A percentile compares a stretch with the other conserved stretches of the same genome.
phyloP scores from a whole-genome alignment of 148 eudicot species.

The Camellia sinensis region DNA sequence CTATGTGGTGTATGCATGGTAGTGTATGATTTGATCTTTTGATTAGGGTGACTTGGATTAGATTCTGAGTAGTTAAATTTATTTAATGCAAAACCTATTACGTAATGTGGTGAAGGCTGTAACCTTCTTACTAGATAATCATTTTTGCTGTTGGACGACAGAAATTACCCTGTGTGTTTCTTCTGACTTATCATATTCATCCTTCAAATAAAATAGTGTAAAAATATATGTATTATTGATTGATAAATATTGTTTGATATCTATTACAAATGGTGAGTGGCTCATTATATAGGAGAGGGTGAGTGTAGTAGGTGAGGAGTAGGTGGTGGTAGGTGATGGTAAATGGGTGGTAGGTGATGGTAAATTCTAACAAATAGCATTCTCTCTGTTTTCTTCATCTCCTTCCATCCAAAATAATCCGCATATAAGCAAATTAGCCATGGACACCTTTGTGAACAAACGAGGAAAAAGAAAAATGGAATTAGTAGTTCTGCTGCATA shows the following conservation, averaged over 20 bases:
- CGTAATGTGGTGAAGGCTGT: not conserved
- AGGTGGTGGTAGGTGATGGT: no score
- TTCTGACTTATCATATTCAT: not conserved
- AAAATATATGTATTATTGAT: no score
- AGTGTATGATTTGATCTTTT: not conserved
- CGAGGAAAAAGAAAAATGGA: no score
- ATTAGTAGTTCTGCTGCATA: not conserved
- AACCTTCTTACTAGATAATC: not conserved
- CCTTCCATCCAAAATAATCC: not conserved
- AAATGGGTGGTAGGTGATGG: no score
- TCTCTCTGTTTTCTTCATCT: not conserved
- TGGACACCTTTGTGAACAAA: no score
- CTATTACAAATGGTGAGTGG: no score
- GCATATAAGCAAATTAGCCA: not conserved
- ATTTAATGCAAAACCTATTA: not conserved
- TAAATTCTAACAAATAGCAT: no score
- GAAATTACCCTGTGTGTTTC: not conserved
- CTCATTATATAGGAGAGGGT: no score
- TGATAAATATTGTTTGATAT: no score
- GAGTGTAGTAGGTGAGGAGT: no score
- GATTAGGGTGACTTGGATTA: slow-evolving; percentile 7
- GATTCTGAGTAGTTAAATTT: not conserved
- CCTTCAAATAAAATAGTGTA: no score
- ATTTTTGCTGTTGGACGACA: not conserved
- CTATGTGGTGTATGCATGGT: not conserved